Conservation (phyloP, 371 early-diverging fungal genomes). For the Chytridium lagenaria region DNA sequence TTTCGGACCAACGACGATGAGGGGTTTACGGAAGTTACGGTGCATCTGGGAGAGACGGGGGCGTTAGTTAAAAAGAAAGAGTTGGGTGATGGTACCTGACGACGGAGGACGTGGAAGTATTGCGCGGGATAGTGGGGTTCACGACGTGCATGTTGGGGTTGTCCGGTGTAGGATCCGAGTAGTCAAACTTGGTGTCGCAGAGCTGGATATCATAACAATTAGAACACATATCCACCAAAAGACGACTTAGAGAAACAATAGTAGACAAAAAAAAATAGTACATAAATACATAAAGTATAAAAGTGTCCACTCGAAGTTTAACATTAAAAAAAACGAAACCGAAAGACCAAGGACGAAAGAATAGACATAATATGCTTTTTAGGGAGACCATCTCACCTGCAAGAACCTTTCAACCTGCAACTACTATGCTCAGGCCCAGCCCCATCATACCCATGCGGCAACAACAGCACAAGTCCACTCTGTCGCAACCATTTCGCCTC, state of each 20-base stretch:
- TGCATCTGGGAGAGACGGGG: constrained; percentile 61
- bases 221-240: not conserved
- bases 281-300: not conserved
- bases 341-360: no score
- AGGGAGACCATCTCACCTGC: constrained; percentile 79
- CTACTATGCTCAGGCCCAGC: constrained; percentile 96
- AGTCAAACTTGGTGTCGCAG: constrained; percentile 78
- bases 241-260: no score
- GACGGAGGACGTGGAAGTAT: constrained; percentile 92
- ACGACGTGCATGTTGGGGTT: constrained; percentile 93
- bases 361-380: no score
- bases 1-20: constrained; percentile 90
- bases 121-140: constrained; percentile 92
- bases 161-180: constrained; percentile 55
- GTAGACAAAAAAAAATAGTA: not conserved
- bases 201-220: constrained; percentile 53
- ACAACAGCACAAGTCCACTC: constrained; percentile 85
- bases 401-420: constrained; percentile 93
- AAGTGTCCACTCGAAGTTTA: not conserved
- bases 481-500: constrained; percentile 96
- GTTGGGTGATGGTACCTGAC: constrained; percentile 65
- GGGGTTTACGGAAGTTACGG: constrained; percentile 88
- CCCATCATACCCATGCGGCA: constrained; percentile 97
- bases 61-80: not conserved
- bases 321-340: no score